Conservation (phyloP, 768 basidiomycete genomes). For the Lactarius vividus region DNA sequence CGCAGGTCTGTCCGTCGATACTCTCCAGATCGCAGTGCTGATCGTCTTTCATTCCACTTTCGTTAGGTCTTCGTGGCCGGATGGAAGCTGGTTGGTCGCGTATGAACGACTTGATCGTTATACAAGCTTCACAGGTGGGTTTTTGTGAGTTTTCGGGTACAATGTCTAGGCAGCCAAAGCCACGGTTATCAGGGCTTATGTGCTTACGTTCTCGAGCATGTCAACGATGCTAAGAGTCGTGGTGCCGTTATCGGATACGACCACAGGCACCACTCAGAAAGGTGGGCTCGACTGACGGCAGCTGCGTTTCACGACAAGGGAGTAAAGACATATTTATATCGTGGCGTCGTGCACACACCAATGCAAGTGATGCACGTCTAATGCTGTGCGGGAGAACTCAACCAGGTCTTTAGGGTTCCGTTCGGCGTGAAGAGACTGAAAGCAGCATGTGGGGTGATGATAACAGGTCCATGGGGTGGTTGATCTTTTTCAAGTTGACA, state of each 20-base stretch:
- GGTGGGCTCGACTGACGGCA: constrained; percentile 76
- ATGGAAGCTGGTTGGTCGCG: constrained; percentile 92
- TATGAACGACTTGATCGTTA: constrained; percentile 85
- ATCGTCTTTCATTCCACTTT: constrained; percentile 3
- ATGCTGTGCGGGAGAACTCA: neutral
- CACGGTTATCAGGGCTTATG: constrained; percentile 59
- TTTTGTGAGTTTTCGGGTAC: neutral
- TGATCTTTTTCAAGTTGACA: constrained; percentile 1
- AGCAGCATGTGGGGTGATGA: constrained; percentile 86
- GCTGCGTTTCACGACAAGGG: constrained; percentile 61
- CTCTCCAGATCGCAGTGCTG: neutral
- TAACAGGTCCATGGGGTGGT: constrained; percentile 55
- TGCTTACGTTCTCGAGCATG: constrained; percentile 58
- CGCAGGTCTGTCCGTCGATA: constrained; percentile 50
- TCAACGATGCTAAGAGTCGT: constrained; percentile 50
- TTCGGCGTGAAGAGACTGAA: constrained; percentile 64
- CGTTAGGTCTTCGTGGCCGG: constrained; percentile 63
- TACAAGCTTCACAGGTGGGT: constrained; percentile 75
- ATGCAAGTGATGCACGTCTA: constrained; percentile 44
- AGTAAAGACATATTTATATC: constrained; percentile 66
- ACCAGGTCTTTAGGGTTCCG: constrained; percentile 57
- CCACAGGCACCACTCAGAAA: constrained; percentile 75
- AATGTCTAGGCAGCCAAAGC: neutral
- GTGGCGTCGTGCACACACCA: constrained; percentile 76
- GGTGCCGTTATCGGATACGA: constrained; percentile 87